Percentiles rank a stretch among this genome's conserved stretches.
These are phyloP conservation scores for Neonectria coccinea DNA, from an alignment of 2,329 filamentous ascomycete genomes.

Conservation along the genomic window DNA sequence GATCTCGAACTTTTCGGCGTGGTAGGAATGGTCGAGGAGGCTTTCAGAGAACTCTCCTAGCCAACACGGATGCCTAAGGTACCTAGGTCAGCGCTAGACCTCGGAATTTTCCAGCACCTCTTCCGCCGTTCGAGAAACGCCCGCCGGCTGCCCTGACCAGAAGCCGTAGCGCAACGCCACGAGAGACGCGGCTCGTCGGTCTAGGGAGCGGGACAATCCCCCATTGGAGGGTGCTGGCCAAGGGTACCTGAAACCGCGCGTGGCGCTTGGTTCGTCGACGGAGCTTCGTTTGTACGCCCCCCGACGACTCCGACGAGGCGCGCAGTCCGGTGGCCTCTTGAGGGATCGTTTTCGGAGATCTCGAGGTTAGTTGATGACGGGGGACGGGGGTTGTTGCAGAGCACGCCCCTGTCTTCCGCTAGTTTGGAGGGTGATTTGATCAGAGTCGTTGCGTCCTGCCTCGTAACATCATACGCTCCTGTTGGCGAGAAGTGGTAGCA, in stretches of 20 bases:
- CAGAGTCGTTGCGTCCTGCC: neutral
- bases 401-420: neutral
- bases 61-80: constrained; percentile 11
- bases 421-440: neutral
- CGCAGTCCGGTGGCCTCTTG: constrained; percentile 18
- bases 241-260: constrained; percentile 45
- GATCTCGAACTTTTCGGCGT: constrained; percentile 11
- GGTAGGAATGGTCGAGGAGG: neutral
- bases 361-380: neutral
- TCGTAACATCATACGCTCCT: neutral
- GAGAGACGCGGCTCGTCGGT: constrained; percentile 31
- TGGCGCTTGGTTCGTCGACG: constrained; percentile 39
- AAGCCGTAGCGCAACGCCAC: constrained; percentile 36
- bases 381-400: neutral
- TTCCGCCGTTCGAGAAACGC: constrained; percentile 26
- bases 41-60: constrained; percentile 1
- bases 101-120: constrained; percentile 26
- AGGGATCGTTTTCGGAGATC: constrained; percentile 2
- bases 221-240: constrained; percentile 36
- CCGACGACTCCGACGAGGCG: constrained; percentile 7
- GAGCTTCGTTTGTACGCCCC: constrained; percentile 11
- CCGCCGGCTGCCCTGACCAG: constrained; percentile 25
- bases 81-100: constrained; percentile 21
- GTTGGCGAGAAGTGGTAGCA: neutral
- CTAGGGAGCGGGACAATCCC: constrained; percentile 38